Percentiles rank a stretch among this genome's conserved stretches.
Evolutionary conservation across 768 basidiomycete genomes (phyloP).

Genomic region (Russula virescens): DNA sequence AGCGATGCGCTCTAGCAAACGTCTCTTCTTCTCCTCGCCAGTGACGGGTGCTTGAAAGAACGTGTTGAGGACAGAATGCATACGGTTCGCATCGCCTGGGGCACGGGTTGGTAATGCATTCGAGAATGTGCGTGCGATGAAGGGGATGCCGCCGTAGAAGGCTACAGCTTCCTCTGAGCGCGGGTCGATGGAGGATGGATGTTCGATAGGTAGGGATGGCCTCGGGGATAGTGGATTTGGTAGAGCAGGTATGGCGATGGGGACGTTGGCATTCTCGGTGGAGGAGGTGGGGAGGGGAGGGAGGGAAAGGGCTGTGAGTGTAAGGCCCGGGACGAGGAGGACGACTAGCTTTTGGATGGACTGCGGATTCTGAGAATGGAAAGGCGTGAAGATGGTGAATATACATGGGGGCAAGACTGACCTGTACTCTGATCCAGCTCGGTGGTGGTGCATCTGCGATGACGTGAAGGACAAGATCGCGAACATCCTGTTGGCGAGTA

Average conservation of each 20-base stretch:
- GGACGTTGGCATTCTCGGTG: constrained; percentile 50
- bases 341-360: constrained; percentile 73
- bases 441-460: constrained; percentile 78
- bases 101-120: constrained; percentile 92
- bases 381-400: background rate
- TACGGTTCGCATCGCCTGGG: constrained; percentile 77
- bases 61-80: constrained; percentile 79
- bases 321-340: constrained; percentile 83
- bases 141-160: constrained; percentile 43
- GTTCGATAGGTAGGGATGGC: background rate
- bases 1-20: constrained; percentile 41
- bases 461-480: constrained; percentile 81
- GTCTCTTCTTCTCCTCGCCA: constrained; percentile 69
- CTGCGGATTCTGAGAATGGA: constrained; percentile 52
- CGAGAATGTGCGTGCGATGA: constrained; percentile 74
- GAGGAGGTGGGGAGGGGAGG: constrained; percentile 67
- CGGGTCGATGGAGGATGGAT: constrained; percentile 24
- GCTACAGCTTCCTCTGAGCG: constrained; percentile 24
- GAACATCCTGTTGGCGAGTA: constrained; percentile 57
- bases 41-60: constrained; percentile 82
- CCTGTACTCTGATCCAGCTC: constrained; percentile 83
- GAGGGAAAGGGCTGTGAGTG: constrained; percentile 64
- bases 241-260: constrained; percentile 42
- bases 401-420: background rate
- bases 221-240: constrained; percentile 29